Conservation (phyloP, 257 asterid species). For the Verbascum thapsus region DNA sequence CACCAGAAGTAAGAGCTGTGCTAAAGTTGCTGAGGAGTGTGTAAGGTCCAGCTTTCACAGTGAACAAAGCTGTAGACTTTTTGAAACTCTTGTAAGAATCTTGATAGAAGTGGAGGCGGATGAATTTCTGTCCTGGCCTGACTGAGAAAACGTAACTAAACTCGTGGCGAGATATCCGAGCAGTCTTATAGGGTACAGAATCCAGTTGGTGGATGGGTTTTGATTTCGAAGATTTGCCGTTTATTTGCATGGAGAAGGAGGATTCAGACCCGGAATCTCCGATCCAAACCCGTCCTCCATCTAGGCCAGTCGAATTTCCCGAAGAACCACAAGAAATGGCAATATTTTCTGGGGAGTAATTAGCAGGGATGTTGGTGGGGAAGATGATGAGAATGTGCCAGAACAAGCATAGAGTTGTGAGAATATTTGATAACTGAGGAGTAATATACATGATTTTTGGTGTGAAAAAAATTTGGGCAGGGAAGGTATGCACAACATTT, state of each 20-base stretch:
- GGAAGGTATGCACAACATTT: not conserved
- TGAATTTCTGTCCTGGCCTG: constrained; percentile 44
- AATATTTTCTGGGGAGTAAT: constrained; percentile 25
- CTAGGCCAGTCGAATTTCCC: constrained; percentile 34
- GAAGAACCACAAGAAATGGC: constrained; percentile 65
- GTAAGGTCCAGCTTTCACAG: constrained; percentile 44
- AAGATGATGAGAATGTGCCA: constrained; percentile 22
- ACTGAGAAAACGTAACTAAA: constrained; percentile 38
- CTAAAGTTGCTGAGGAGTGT: constrained; percentile 49
- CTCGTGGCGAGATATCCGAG: constrained; percentile 37
- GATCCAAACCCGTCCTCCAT: constrained; percentile 59
- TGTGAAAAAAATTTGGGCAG: not conserved
- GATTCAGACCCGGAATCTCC: constrained; percentile 42
- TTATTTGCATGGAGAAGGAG: constrained; percentile 35
- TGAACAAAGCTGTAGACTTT: constrained; percentile 38
- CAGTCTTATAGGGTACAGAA: constrained; percentile 39
- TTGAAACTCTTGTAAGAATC: constrained; percentile 39
- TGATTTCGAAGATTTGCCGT: constrained; percentile 48
- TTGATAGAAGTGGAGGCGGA: constrained; percentile 51
- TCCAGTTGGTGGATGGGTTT: constrained; percentile 33
- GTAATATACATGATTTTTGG: constrained; percentile 18
- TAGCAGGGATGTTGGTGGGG: constrained; percentile 26
- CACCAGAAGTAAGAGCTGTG: constrained; percentile 26
- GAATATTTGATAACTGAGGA: constrained; percentile 19
- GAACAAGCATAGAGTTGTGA: constrained; percentile 27